These are phyloP conservation scores for Yamadazyma olivae DNA, from an alignment of 805 yeast species.

Conservation along the genomic window DNA sequence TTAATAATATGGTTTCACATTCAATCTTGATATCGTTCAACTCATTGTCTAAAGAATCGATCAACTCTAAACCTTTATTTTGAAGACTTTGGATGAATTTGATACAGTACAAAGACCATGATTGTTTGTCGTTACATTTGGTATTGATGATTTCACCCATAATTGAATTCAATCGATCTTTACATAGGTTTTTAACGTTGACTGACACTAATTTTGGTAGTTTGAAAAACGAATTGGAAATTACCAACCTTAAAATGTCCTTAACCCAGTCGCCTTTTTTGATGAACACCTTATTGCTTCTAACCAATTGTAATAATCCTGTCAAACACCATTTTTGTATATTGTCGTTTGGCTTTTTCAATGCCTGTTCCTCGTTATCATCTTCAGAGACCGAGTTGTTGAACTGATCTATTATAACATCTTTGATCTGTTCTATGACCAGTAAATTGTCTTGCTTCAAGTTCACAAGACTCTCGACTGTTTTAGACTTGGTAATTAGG, in stretches of 20 bases:
- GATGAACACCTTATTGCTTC: slow-evolving; percentile 38
- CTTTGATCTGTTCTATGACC: slow-evolving; percentile 19
- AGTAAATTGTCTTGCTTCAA: slow-evolving; percentile 18
- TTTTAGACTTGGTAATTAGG: slow-evolving; percentile 68
- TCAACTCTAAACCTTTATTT: slow-evolving; percentile 15
- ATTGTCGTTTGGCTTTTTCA: slow-evolving; percentile 28
- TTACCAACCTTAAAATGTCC: slow-evolving; percentile 35
- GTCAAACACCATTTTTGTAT: slow-evolving; percentile 61
- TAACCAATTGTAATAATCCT: slow-evolving; percentile 49
- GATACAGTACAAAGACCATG: slow-evolving; percentile 64
- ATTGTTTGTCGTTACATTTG: slow-evolving; percentile 38
- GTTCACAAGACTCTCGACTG: slow-evolving; percentile 41
- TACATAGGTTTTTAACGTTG: slow-evolving; percentile 42
- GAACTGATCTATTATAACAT: slow-evolving; percentile 23
- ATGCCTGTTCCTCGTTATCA: slow-evolving; percentile 14
- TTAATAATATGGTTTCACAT: slow-evolving; percentile 43
- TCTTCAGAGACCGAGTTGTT: slow-evolving; percentile 19
- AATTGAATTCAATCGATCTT: slow-evolving; percentile 66
- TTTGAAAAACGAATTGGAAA: slow-evolving; percentile 41
- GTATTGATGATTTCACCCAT: slow-evolving; percentile 53
- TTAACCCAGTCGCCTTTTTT: slow-evolving; percentile 19
- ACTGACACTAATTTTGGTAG: slow-evolving; percentile 19
- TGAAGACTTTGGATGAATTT: slow-evolving; percentile 30
- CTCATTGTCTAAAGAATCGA: slow-evolving; percentile 57
- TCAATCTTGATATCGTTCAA: slow-evolving; percentile 46